These are phyloP conservation scores for Pseudogymnoascus verrucosus DNA, from an alignment of 2,329 filamentous ascomycete genomes.

Conservation along the genomic window DNA sequence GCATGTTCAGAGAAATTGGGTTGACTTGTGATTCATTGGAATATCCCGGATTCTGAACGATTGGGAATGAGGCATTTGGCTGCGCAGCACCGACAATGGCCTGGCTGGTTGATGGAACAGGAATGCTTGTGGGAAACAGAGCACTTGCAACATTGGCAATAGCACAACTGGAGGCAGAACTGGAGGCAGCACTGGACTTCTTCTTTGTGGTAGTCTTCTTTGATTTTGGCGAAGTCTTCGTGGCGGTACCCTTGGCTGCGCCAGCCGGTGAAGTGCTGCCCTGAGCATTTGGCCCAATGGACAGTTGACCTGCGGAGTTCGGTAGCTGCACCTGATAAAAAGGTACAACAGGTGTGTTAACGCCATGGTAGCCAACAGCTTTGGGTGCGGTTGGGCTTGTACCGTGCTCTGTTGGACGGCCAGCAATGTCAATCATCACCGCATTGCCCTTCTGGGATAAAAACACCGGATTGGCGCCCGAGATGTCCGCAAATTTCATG, in stretches of 20 bases:
- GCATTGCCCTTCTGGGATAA: not conserved
- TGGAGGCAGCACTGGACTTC: not conserved
- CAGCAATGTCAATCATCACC: not conserved
- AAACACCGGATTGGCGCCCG: not conserved
- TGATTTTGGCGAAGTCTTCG: not conserved
- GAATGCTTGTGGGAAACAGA: not conserved
- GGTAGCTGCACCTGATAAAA: not conserved
- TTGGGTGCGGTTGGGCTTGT: not conserved
- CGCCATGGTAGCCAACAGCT: not conserved
- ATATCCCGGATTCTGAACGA: not conserved
- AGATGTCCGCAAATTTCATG: not conserved
- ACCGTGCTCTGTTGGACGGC: not conserved
- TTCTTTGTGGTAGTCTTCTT: not conserved
- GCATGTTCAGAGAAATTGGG: not conserved
- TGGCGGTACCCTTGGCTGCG: not conserved
- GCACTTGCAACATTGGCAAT: not conserved
- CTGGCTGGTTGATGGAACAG: not conserved
- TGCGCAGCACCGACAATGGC: not conserved
- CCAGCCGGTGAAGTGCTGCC: not conserved
- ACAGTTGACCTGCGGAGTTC: not conserved
- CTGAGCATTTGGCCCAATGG: not conserved
- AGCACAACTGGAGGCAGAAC: not conserved
- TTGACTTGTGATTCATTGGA: not conserved
- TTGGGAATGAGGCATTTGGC: not conserved
- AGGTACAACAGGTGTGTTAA: not conserved